A percentile compares a stretch with the other conserved stretches of the same genome.
Conservation (phyloP, 2,329 filamentous ascomycete genomes). For the Graphilbum sp. region DNA sequence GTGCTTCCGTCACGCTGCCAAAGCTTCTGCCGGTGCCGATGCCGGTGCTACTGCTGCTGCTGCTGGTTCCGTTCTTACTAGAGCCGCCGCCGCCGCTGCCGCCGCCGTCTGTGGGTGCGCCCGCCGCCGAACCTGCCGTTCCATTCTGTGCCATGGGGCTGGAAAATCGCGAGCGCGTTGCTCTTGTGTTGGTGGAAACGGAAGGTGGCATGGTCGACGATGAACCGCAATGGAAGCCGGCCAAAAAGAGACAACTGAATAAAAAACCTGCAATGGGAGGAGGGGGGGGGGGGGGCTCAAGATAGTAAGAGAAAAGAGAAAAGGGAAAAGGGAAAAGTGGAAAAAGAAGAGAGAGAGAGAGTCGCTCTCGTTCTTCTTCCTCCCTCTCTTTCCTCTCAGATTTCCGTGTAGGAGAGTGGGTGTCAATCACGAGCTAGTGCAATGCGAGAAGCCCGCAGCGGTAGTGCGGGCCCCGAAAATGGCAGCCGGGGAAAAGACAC, state of each 20-base stretch:
- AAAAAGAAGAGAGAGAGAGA: background rate
- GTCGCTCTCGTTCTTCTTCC: too few relatives aligned
- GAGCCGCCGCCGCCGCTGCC: slow-evolving; percentile 8
- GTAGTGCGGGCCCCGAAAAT: too few relatives aligned
- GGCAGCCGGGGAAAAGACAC: too few relatives aligned
- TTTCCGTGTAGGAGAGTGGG: too few relatives aligned
- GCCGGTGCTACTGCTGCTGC: background rate
- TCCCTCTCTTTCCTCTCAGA: too few relatives aligned
- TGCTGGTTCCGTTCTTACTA: too few relatives aligned
- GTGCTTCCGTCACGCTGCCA: slow-evolving; percentile 16
- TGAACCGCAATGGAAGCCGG: too few relatives aligned
- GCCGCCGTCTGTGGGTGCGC: slow-evolving; percentile 10
- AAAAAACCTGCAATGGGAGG: too few relatives aligned
- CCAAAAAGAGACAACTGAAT: too few relatives aligned
- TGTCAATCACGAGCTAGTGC: too few relatives aligned
- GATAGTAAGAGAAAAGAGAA: background rate
- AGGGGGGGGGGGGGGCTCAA: too few relatives aligned
- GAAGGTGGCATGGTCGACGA: slow-evolving; percentile 14
- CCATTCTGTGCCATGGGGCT: slow-evolving; percentile 25
- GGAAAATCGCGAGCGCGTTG: slow-evolving; percentile 39
- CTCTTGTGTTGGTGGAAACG: slow-evolving; percentile 28
- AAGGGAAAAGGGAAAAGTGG: background rate
- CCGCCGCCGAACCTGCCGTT: slow-evolving; percentile 4
- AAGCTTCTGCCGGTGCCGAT: background rate
- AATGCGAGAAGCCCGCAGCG: too few relatives aligned